Percentiles rank a stretch among this genome's conserved stretches.
Conservation (phyloP, 139 green algal genomes). For the Tetradesmus lagerheimii region DNA sequence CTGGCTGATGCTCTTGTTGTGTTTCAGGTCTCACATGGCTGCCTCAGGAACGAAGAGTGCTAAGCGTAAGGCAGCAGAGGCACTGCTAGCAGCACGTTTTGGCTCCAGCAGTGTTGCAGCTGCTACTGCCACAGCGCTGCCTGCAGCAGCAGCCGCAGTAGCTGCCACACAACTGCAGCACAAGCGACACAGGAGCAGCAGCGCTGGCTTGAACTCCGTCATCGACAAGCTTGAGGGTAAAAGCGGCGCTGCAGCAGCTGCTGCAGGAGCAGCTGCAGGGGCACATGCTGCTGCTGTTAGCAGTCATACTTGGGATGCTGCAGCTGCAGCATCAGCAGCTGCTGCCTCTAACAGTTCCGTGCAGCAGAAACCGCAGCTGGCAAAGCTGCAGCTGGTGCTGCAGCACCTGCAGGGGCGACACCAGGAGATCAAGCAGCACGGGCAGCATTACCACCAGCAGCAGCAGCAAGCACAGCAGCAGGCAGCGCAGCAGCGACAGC, state of each 20-base stretch:
- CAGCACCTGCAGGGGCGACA: conserved; percentile 15
- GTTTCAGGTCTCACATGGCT: neutral
- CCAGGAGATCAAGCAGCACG: neutral
- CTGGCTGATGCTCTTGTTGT: neutral
- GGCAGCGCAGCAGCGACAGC: neutral
- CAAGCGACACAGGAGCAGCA: conserved; percentile 19
- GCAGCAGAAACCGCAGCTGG: conserved; percentile 10
- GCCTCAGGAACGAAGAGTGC: conserved; percentile 52
- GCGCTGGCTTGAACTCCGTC: neutral
- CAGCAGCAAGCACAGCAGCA: neutral
- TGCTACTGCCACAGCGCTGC: neutral
- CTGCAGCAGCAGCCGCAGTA: conserved; percentile 14
- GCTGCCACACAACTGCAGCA: conserved; percentile 10
- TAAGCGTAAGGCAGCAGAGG: conserved; percentile 62
- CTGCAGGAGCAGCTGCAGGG: conserved; percentile 14
- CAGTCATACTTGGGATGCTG: neutral
- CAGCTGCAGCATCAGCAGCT: conserved; percentile 4
- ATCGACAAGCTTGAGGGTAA: conserved; percentile 14
- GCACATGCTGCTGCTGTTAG: neutral
- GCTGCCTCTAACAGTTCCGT: neutral
- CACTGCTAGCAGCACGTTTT: conserved; percentile 57
- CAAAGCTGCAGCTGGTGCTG: conserved; percentile 11
- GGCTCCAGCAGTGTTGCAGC: neutral
- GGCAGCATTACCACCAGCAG: conserved; percentile 9
- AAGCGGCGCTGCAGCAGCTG: neutral